Evolutionary conservation across 2,329 filamentous ascomycete species (phyloP), one percentile per base, ranked within the genome.

Genomic region (Rhynchosporium agropyri): DNA sequence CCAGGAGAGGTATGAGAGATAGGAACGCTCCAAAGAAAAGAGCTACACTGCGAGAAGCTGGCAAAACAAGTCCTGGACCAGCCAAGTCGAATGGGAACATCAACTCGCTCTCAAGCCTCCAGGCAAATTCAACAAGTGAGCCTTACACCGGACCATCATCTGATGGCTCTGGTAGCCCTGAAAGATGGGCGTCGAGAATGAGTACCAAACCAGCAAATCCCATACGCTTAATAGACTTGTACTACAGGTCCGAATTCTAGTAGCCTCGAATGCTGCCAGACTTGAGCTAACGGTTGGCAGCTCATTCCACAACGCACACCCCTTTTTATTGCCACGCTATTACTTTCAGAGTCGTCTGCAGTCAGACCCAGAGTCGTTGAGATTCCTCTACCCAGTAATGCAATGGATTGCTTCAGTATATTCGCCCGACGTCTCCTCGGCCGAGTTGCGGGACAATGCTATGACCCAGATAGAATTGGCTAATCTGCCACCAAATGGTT

Each of bases 1-100:
- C 81, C 12, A 75, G 80, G 42, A 75, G 81, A 67, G 80, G 81
- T 12, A 77, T 72, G 69, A 65, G 69, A 58, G 69, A 72, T 40
- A 65, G 64, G 51, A 70, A 62, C 59, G 63, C 65, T 7, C 61
- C 66, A 38, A 61, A 63, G 36, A 72, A 68, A 43, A 65, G 60
- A 50, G 53, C 46, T 13, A 64, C 67, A 3, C 42, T 62, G 31
- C 63, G 62, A 56, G 61, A 64, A 48, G 61, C 57, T 45, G 54
- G 29, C 28, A 61, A 48, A 38, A 60, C 40, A 4, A 65, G 58
- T 46, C 61, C 62, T 38, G 48, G 31, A 3, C 49, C 54, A 29
- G 38, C 15, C 20, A 60, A 58, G 10, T 48, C 53, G 1, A 55
- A 26, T 12, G 46, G 28, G 20, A 57, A 50, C 51, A 33, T 40